Conservation (phyloP, 306 rosid genomes). For the Medicago truncatula region MtrunA17r5.0-ANR NC_053043.1:49236501-49237000, state of each 20-base stretch:
- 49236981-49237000: conserved; percentile 85
- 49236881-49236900: conserved; percentile 35
- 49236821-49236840: conserved; percentile 99
- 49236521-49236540: not conserved
- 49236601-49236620: not conserved
- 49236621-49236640: conserved; percentile 1
- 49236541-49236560: not conserved
- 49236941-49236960: conserved; percentile 28
- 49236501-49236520: not conserved
- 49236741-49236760: conserved; percentile 36
- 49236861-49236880: conserved; percentile 85
- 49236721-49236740: conserved; percentile 37
- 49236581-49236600: not conserved
- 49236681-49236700: conserved; percentile 29
- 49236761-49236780: conserved; percentile 94
- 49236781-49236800: conserved; percentile 98
- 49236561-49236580: conserved; percentile 7
- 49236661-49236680: conserved; percentile 32
- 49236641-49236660: conserved; percentile 12
- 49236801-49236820: conserved; percentile 99
- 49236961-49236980: conserved; percentile 61
- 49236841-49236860: conserved; percentile 98
- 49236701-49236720: conserved; percentile 36
- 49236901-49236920: not conserved
- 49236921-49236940: conserved; percentile 28